A percentile compares a stretch with the other conserved stretches of the same genome.
Conservation (phyloP, 306 rosid genomes). For the Prunus padus region DNA sequence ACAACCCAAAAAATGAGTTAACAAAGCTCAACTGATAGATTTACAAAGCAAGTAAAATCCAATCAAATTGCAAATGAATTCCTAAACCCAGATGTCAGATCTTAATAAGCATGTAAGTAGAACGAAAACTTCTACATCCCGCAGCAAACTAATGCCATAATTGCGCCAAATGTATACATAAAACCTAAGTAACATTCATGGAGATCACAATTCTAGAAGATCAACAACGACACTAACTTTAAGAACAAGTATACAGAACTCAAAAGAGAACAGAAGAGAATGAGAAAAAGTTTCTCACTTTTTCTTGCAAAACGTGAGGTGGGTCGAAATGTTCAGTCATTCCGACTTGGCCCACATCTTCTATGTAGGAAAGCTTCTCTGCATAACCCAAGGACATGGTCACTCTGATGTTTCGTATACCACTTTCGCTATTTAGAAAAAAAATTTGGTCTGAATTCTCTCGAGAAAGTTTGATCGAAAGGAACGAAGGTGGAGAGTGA, state of each 20-base stretch:
- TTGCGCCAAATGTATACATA: constrained; percentile 17
- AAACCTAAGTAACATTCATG: constrained; percentile 26
- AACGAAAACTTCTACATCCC: constrained; percentile 10
- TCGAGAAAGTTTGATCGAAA: constrained; percentile 12
- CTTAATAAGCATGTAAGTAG: constrained; percentile 19
- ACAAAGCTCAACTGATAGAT: constrained; percentile 34
- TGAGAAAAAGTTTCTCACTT: constrained; percentile 37
- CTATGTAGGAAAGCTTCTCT: constrained; percentile 93
- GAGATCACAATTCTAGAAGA: constrained; percentile 29
- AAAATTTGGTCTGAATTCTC: too few species aligned
- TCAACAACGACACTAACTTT: constrained; percentile 26
- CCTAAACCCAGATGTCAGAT: constrained; percentile 27
- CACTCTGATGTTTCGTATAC: constrained; percentile 19
- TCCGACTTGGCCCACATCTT: constrained; percentile 96
- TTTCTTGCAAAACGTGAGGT: constrained; percentile 68
- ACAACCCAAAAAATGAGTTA: constrained; percentile 18
- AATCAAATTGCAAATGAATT: constrained; percentile 16
- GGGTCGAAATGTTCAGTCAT: constrained; percentile 86
- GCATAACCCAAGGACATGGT: constrained; percentile 96
- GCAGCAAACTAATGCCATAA: constrained; percentile 5
- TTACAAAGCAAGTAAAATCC: constrained; percentile 19
- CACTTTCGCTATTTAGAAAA: constrained; percentile 16
- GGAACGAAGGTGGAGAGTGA: constrained; percentile 20
- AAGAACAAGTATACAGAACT: constrained; percentile 18
- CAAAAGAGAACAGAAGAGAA: constrained; percentile 15